Evolutionary conservation across 805 yeast genomes (phyloP).

Genomic region (Metschnikowia kunwiensis): DNA sequence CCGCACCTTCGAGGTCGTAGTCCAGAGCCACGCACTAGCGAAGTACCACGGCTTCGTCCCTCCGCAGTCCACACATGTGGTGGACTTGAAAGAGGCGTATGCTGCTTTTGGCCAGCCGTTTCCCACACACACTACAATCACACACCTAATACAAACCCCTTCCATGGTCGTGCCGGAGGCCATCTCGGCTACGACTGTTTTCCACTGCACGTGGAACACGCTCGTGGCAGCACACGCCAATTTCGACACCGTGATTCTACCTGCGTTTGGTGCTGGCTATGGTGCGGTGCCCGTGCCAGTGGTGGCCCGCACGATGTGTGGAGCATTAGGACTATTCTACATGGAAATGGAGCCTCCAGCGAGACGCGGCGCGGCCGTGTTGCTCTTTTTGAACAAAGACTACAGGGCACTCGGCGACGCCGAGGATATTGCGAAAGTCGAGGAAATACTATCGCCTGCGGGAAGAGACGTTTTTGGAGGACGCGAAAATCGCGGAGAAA

Average conservation of each 20-base stretch:
- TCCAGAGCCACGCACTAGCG: conserved; percentile 19
- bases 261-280: conserved; percentile 29
- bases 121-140: not conserved
- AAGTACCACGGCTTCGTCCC: conserved; percentile 21
- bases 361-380: conserved; percentile 19
- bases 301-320: conserved; percentile 22
- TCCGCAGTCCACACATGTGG: conserved; percentile 13
- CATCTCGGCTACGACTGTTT: conserved; percentile 13
- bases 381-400: conserved; percentile 21
- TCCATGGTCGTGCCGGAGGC: conserved; percentile 28
- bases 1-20: conserved; percentile 13
- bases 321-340: conserved; percentile 20
- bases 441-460: not conserved
- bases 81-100: conserved; percentile 14
- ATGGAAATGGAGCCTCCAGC: conserved; percentile 12
- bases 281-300: conserved; percentile 19
- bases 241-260: conserved; percentile 20
- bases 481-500: no score
- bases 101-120: not conserved
- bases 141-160: conserved; percentile 16
- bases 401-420: conserved; percentile 13
- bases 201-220: conserved; percentile 24
- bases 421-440: conserved; percentile 4
- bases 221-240: conserved; percentile 7
- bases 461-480: not conserved